Base-by-base conservation (phyloP, 768 basidiomycete genomes). In the Mycena chlorophos region DNA sequence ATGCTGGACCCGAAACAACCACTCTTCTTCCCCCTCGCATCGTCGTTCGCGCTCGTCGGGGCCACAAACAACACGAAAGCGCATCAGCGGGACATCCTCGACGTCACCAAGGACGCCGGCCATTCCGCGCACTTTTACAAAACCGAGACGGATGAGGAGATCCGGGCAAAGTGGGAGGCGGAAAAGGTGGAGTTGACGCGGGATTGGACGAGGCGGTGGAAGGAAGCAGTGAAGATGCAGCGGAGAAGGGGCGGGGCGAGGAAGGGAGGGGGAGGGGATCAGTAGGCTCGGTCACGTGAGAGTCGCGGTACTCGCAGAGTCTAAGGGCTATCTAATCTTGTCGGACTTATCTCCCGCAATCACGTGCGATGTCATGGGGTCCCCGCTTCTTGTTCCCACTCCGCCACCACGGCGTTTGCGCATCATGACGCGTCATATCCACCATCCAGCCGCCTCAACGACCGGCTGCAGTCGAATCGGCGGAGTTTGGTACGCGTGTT, bases 151-250 rank as follows among this genome's bases (percentile, higher is more conserved):
- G n/a, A n/a, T n/a, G n/a, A n/a, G n/a, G 75, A 85, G 63, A 87
- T 90, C 30, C 76, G 80, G 48, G 76, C 77, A 58, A 70, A 76
- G 50, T 92, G 91, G 89, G 90, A 92, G 63, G 79, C 74, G n/a
- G 71, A 75, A 43, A 87, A 85, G 63, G 78, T 75, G 0, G 81
- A 84, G 51, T 68, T 92, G 68, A 92, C 91, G 51, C 75, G 70
- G 57, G 87, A 83, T 47, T 92, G 91, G 90, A 91, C 89, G 72
- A 82, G 82, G 65, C 71, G 88, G 45, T 85, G 83, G 70, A 80
- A 85, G 55, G 91, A 92, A 65, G 91, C 89, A 13, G 79, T n/a
- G 82, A 45, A 90, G 70, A 74, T 81, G 23, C 78, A 77, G 59
- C 72, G 80, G 60, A 72, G 86, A 56, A 78, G 81, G 61, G 78